These are phyloP conservation scores for Pyricularia grisea DNA, from an alignment of 2,329 filamentous ascomycete genomes.

Conservation along the genomic window DNA sequence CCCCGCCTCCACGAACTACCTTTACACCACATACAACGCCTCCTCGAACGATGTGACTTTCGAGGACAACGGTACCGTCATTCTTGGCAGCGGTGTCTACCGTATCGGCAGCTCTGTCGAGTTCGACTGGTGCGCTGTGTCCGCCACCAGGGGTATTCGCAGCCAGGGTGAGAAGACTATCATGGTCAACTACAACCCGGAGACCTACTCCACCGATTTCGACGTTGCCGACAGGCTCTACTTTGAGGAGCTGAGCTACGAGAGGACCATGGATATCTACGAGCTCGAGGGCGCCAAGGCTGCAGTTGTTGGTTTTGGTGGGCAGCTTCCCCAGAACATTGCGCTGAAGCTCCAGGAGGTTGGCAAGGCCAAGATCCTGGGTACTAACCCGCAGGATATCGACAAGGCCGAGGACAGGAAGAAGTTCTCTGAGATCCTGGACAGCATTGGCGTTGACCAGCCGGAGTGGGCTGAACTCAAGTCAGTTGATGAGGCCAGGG, in stretches of 20 bases:
- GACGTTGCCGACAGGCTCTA: slow-evolving; percentile 88
- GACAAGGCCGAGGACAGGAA: slow-evolving; percentile 97
- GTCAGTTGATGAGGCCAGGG: slow-evolving; percentile 77
- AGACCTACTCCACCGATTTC: slow-evolving; percentile 76
- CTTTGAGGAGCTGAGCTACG: slow-evolving; percentile 94
- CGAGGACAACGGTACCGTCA: slow-evolving; percentile 80
- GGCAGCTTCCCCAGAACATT: slow-evolving; percentile 95
- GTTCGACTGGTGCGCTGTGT: slow-evolving; percentile 97
- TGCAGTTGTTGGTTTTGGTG: slow-evolving; percentile 91
- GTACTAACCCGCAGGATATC: slow-evolving; percentile 87
- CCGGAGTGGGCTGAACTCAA: slow-evolving; percentile 97
- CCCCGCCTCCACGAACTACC: slow-evolving; percentile 88
- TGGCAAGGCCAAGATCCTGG: slow-evolving; percentile 82
- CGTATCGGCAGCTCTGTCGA: slow-evolving; percentile 96
- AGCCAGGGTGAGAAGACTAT: slow-evolving; percentile 92
- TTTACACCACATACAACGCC: slow-evolving; percentile 97
- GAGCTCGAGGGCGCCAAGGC: slow-evolving; percentile 79
- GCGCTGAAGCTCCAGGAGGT: slow-evolving; percentile 87
- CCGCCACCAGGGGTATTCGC: slow-evolving; percentile 72
- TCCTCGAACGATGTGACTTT: slow-evolving; percentile 89
- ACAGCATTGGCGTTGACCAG: slow-evolving; percentile 94
- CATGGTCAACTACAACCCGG: slow-evolving; percentile 91
- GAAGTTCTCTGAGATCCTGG: slow-evolving; percentile 95
- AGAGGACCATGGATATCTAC: slow-evolving; percentile 98
- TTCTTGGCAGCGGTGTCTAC: slow-evolving; percentile 93